These are phyloP conservation scores for Porphyrellus cyaneotinctus DNA, from an alignment of 768 basidiomycete species.

Conservation along the genomic window DNA sequence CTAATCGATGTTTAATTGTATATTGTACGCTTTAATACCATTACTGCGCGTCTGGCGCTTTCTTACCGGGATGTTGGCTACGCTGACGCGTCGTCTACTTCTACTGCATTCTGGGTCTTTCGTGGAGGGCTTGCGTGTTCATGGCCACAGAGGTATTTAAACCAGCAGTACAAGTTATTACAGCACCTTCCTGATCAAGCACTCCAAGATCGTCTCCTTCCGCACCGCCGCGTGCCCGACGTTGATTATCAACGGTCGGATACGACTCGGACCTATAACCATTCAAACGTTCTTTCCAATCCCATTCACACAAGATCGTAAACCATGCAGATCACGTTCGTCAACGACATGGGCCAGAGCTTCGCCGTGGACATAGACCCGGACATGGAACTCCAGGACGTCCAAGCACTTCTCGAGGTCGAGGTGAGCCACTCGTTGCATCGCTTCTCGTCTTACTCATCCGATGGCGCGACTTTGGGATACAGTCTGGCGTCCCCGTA, in stretches of 20 bases:
- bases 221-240: background rate
- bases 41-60: slow-evolving; percentile 3
- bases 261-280: too few species aligned
- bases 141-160: slow-evolving; percentile 14
- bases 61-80: slow-evolving; percentile 10
- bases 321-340: slow-evolving; percentile 68
- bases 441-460: background rate
- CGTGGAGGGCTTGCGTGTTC: slow-evolving; percentile 18
- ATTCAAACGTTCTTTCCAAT: background rate
- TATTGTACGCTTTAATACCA: slow-evolving; percentile 3
- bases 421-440: slow-evolving; percentile 58
- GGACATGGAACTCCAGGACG: slow-evolving; percentile 86
- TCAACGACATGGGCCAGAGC: slow-evolving; percentile 60
- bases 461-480: background rate
- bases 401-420: slow-evolving; percentile 90
- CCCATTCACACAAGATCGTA: background rate
- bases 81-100: slow-evolving; percentile 19
- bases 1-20: background rate
- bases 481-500: slow-evolving; percentile 69
- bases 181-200: slow-evolving; percentile 27
- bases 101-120: slow-evolving; percentile 22
- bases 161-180: background rate
- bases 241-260: slow-evolving; percentile 4
- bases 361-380: slow-evolving; percentile 82
- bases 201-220: slow-evolving; percentile 4